Base-by-base conservation (phyloP, 306 rosid genomes). In the Cotoneaster glaucophyllus region DNA sequence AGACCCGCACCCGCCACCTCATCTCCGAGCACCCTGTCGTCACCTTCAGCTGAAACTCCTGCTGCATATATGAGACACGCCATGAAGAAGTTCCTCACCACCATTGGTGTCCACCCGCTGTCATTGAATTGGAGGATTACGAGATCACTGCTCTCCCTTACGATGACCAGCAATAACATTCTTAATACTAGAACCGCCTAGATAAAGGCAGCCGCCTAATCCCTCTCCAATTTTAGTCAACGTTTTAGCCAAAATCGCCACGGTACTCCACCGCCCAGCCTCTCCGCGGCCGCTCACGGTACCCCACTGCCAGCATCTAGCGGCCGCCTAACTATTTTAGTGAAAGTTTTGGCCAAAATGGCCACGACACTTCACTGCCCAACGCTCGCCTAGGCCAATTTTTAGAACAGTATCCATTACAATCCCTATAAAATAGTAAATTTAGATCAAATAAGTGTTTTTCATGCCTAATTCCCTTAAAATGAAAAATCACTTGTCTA, bases 11-110 rank as follows among this genome's bases (percentile, higher is more conserved):
- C 93, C 96, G 84, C 6, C 92, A 97, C 4, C 96, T 96, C n/a
- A 92, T 96, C 45, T 80, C 96, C 12, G 99, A 96, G 82, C 89
- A 96, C 65, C 99, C 99, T 0, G 99, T 96, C 4, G 86, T 96
- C 77, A 92, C 93, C 80, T 96, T 96, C 85, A 87, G 90, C 82
- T 90, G 97, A 11, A 89, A 83, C 63, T 85, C 98, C 2, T 92
- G 99, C 81, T 96, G 93, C 97, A 96, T 96, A 98, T 92, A n/a
- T n/a, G n/a, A n/a, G 98, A 88, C 99, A 90, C 82, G 99, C 93
- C 88, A 96, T 96, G 98, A 96, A 96, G 89, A 88, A 89, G 70
- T 96, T 96, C 43, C 97, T 96, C 11, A 91, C 89, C 75, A 87
- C 88, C 61, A 84, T 92, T 58, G 98, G 99, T 0, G 99, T 93